Conservation (phyloP, 306 rosid species). For the Clitoria ternatea region DNA sequence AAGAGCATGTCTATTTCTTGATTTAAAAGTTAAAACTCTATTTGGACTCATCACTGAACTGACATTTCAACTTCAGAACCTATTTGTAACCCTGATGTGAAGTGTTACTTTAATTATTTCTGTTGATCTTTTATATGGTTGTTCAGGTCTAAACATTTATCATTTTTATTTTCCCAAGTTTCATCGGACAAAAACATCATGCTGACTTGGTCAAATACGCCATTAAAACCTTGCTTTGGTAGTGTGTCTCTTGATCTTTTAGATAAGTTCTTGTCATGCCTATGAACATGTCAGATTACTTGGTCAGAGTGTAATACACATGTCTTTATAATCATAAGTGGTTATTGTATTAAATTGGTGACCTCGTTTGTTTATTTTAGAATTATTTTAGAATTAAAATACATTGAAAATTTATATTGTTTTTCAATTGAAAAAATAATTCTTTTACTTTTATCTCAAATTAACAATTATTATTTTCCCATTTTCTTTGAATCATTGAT, state of each 20-base stretch:
- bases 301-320: too few relatives aligned
- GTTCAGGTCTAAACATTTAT: background rate
- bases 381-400: too few relatives aligned
- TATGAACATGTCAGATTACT: slow-evolving; percentile 20
- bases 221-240: background rate
- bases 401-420: too few relatives aligned
- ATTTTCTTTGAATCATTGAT: too few relatives aligned
- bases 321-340: too few relatives aligned
- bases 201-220: slow-evolving; percentile 1
- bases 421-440: too few relatives aligned
- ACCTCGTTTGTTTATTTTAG: too few relatives aligned
- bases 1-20: background rate
- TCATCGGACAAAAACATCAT: background rate
- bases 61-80: background rate
- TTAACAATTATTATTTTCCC: too few relatives aligned
- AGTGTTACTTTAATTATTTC: background rate
- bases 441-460: too few relatives aligned
- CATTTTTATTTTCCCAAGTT: background rate
- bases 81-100: background rate
- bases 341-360: too few relatives aligned
- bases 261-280: background rate
- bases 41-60: background rate
- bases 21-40: background rate
- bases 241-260: background rate
- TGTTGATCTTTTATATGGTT: background rate